phyloP scores from a whole-genome alignment of 2,329 filamentous ascomycete species.

The Basipetospora chlamydospora region DNA sequence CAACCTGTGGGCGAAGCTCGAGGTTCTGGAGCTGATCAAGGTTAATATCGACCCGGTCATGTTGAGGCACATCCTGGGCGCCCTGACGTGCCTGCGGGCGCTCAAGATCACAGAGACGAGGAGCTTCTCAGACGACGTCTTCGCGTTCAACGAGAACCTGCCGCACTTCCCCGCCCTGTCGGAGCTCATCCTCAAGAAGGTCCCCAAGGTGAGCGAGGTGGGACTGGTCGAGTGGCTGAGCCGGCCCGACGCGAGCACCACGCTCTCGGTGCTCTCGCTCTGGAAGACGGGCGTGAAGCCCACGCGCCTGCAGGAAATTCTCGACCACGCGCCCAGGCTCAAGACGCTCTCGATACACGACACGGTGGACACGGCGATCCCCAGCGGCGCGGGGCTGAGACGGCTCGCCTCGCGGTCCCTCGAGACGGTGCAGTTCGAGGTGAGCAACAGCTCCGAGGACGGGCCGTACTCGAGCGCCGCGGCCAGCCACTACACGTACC shows the following conservation, averaged over 20 bases:
- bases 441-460: constrained; percentile 44
- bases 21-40: constrained; percentile 55
- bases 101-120: constrained; percentile 58
- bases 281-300: constrained; percentile 56
- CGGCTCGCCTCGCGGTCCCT: constrained; percentile 56
- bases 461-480: constrained; percentile 43
- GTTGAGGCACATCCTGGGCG: constrained; percentile 56
- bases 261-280: constrained; percentile 55
- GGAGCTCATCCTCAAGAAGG: constrained; percentile 57
- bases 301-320: constrained; percentile 42
- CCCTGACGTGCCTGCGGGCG: constrained; percentile 53
- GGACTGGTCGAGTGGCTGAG: constrained; percentile 58
- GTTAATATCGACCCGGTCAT: constrained; percentile 56
- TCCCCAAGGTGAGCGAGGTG: constrained; percentile 53
- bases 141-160: constrained; percentile 49
- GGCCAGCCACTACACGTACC: constrained; percentile 65
- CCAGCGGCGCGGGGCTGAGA: constrained; percentile 31
- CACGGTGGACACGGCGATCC: constrained; percentile 34
- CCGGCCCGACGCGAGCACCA: constrained; percentile 39
- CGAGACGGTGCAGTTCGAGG: constrained; percentile 66
- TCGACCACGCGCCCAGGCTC: constrained; percentile 42
- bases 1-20: constrained; percentile 53
- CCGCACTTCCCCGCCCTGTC: constrained; percentile 62
- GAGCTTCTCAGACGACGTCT: constrained; percentile 63
- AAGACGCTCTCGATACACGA: constrained; percentile 40